phyloP scores from a whole-genome alignment of 106 monocot species.

The Platanthera guangdongensis region DNA sequence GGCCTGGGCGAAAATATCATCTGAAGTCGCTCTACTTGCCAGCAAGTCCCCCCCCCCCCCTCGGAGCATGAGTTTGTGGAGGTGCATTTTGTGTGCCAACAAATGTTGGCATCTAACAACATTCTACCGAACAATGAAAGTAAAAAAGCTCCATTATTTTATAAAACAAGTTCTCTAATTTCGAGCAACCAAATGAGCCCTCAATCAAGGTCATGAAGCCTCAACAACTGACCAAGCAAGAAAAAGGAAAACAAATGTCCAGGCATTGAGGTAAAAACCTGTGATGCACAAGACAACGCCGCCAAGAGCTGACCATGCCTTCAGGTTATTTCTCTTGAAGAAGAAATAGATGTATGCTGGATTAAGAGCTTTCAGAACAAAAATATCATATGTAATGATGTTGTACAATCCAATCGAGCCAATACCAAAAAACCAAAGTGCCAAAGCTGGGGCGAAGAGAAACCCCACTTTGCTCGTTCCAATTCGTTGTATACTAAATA shows the following conservation, averaged over 20 bases:
- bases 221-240: neutral
- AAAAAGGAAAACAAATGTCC: neutral
- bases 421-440: constrained; percentile 78
- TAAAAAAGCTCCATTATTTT: neutral
- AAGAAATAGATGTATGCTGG: constrained; percentile 78
- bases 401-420: constrained; percentile 84
- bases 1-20: too few relatives aligned
- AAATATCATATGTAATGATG: constrained; percentile 60
- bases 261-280: constrained; percentile 23
- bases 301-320: constrained; percentile 91
- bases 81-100: too few relatives aligned
- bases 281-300: constrained; percentile 93
- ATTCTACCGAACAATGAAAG: too few relatives aligned
- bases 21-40: too few relatives aligned
- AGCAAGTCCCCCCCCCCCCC: too few relatives aligned
- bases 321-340: constrained; percentile 49
- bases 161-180: neutral
- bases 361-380: constrained; percentile 69
- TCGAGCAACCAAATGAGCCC: neutral
- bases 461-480: constrained; percentile 90
- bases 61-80: too few relatives aligned
- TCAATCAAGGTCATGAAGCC: neutral
- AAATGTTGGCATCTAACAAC: too few relatives aligned
- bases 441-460: constrained; percentile 72
- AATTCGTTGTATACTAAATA: constrained; percentile 86